Percentiles rank a stretch among this genome's conserved stretches.
Evolutionary conservation across 768 basidiomycete species (phyloP).

Genomic region (Russula sp.): DNA sequence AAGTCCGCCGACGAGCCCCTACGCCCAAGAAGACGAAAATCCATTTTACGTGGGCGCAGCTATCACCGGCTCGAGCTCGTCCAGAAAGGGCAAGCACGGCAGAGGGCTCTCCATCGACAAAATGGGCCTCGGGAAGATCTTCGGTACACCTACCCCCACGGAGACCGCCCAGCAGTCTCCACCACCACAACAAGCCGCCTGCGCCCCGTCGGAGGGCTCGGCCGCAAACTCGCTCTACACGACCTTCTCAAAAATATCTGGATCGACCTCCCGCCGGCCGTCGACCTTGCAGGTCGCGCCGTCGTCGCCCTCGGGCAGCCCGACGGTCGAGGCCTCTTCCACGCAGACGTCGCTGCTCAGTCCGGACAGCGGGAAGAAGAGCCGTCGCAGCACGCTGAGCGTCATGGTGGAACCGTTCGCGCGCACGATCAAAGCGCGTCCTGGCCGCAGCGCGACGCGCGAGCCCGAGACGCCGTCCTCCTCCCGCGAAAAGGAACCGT

Average conservation of each 20-base stretch:
- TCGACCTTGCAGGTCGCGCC: conserved; percentile 31
- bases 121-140: conserved; percentile 72
- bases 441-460: conserved; percentile 24
- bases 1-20: conserved; percentile 29
- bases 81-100: conserved; percentile 46
- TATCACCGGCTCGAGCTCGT: conserved; percentile 32
- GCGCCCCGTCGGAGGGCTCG: conserved; percentile 35
- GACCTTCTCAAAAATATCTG: conserved; percentile 25
- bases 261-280: conserved; percentile 27
- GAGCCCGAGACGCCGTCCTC: conserved; percentile 29
- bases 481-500: conserved; percentile 32
- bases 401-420: conserved; percentile 47
- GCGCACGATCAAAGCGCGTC: conserved; percentile 40
- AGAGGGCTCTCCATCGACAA: conserved; percentile 75
- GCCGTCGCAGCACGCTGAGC: conserved; percentile 29
- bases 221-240: conserved; percentile 27
- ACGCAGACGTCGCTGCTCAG: conserved; percentile 33
- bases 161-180: conserved; percentile 28
- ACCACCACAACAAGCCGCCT: conserved; percentile 31
- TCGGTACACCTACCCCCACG: conserved; percentile 38
- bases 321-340: conserved; percentile 22
- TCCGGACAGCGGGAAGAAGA: conserved; percentile 28
- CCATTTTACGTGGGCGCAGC: conserved; percentile 20
- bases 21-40: conserved; percentile 25
- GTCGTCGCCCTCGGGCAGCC: conserved; percentile 19